A percentile compares a stretch with the other conserved stretches of the same genome.
phyloP scores from a whole-genome alignment of 2,329 filamentous ascomycete genomes.

The Xylariales sp. region DNA sequence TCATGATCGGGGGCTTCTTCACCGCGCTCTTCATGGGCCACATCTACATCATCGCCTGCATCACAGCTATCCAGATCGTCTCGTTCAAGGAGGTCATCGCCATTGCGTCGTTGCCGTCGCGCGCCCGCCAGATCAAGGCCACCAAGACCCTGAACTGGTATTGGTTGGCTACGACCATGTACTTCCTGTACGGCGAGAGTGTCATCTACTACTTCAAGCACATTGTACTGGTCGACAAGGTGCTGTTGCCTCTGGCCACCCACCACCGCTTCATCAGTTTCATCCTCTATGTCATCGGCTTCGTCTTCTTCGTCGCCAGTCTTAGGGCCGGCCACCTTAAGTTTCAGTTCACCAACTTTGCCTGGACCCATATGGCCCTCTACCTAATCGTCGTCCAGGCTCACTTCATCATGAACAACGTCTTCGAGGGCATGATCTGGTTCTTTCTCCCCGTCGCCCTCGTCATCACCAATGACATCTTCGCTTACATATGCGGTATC shows the following conservation, averaged over 20 bases:
- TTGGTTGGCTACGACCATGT: conserved; percentile 98
- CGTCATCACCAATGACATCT: conserved; percentile 98
- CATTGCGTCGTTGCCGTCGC: conserved; percentile 90
- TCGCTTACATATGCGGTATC: conserved; percentile 95
- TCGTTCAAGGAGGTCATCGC: conserved; percentile 99
- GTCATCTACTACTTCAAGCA: conserved; percentile 99
- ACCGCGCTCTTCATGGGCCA: conserved; percentile 89
- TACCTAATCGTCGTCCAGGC: conserved; percentile 97
- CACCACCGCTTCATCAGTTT: conserved; percentile 99
- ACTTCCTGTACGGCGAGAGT: conserved; percentile 97
- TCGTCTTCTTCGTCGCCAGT: conserved; percentile 95
- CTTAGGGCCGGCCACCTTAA: conserved; percentile 94
- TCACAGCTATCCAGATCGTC: conserved; percentile 90
- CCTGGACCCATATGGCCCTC: conserved; percentile 98
- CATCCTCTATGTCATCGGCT: conserved; percentile 94
- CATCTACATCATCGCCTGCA: conserved; percentile 91
- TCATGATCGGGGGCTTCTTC: conserved; percentile 96
- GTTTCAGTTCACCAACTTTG: conserved; percentile 99
- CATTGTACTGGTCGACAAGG: conserved; percentile 89
- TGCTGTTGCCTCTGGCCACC: conserved; percentile 87
- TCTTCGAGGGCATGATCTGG: conserved; percentile 99
- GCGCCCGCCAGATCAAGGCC: conserved; percentile 83
- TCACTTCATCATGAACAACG: conserved; percentile 99
- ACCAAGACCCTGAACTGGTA: conserved; percentile 99
- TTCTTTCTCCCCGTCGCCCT: conserved; percentile 94